These are phyloP conservation scores for Epicoccum nigrum DNA, from an alignment of 2,329 filamentous ascomycete species.

Conservation along the genomic window DNA sequence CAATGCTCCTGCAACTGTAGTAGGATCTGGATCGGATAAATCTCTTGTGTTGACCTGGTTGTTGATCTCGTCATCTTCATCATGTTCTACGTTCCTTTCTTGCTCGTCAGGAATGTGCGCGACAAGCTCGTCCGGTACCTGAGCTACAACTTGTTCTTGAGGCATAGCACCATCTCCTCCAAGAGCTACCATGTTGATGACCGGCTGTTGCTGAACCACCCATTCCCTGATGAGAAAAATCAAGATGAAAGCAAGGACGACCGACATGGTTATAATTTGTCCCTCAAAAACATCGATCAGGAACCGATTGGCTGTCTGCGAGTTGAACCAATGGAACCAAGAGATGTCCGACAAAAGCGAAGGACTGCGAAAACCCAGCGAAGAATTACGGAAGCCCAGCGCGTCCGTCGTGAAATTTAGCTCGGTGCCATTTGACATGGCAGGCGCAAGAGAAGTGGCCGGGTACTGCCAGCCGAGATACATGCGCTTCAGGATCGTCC, in stretches of 20 bases:
- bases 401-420: slow-evolving; percentile 37
- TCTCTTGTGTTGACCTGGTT: neutral
- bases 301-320: slow-evolving; percentile 74
- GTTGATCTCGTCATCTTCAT: slow-evolving; percentile 9
- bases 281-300: slow-evolving; percentile 87
- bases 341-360: slow-evolving; percentile 63
- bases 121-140: slow-evolving; percentile 31
- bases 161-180: slow-evolving; percentile 35
- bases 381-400: slow-evolving; percentile 37
- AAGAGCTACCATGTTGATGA: slow-evolving; percentile 73
- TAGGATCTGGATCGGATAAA: neutral
- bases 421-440: slow-evolving; percentile 29
- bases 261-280: slow-evolving; percentile 87
- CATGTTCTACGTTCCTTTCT: slow-evolving; percentile 13
- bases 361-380: slow-evolving; percentile 34
- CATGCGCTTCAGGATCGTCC: slow-evolving; percentile 54
- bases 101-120: slow-evolving; percentile 15
- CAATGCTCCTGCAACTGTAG: slow-evolving; percentile 7
- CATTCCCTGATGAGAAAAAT: slow-evolving; percentile 96
- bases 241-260: slow-evolving; percentile 94
- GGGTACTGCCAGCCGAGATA: slow-evolving; percentile 41
- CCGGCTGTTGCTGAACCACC: slow-evolving; percentile 96
- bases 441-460: slow-evolving; percentile 31
- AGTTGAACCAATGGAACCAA: slow-evolving; percentile 59
- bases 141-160: slow-evolving; percentile 31